Conservation (phyloP, 2,329 filamentous ascomycete species). For the Thelonectria rubi region DNA sequence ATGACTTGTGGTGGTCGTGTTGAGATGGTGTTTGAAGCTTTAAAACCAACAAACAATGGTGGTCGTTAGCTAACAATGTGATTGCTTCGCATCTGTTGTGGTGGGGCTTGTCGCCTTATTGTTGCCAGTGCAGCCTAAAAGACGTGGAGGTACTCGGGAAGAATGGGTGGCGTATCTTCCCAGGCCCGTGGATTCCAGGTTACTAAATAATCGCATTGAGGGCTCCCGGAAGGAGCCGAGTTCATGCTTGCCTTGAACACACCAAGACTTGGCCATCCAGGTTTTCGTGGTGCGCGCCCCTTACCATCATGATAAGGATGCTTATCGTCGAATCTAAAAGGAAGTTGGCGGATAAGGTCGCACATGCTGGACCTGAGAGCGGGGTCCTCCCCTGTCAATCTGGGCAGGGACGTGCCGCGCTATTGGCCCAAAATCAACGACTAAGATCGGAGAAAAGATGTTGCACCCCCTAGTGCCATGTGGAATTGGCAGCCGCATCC, state of each 20-base stretch:
- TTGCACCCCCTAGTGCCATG: constrained; percentile 50
- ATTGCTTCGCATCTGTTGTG: background rate
- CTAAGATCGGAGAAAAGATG: constrained; percentile 49
- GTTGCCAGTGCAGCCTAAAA: background rate
- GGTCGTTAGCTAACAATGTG: background rate
- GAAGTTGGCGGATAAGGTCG: too few species aligned
- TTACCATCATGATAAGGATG: too few species aligned
- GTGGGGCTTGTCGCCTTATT: background rate
- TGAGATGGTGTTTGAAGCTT: background rate
- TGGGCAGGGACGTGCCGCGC: constrained; percentile 17
- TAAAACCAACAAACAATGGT: background rate
- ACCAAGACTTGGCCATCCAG: too few species aligned
- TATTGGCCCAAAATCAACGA: background rate
- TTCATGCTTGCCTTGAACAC: too few species aligned
- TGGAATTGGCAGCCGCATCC: constrained; percentile 52
- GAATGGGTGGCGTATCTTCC: background rate
- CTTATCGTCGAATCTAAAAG: background rate
- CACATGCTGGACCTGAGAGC: background rate
- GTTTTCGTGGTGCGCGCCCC: too few species aligned
- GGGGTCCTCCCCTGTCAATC: background rate
- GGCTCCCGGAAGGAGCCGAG: too few species aligned
- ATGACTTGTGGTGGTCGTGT: background rate
- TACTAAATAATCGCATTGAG: background rate
- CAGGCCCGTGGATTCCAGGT: background rate
- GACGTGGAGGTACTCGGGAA: background rate